Evolutionary conservation across 1,284 basidiomycete genomes (phyloP).

Genomic region (Apiotrichum gracile): DNA sequence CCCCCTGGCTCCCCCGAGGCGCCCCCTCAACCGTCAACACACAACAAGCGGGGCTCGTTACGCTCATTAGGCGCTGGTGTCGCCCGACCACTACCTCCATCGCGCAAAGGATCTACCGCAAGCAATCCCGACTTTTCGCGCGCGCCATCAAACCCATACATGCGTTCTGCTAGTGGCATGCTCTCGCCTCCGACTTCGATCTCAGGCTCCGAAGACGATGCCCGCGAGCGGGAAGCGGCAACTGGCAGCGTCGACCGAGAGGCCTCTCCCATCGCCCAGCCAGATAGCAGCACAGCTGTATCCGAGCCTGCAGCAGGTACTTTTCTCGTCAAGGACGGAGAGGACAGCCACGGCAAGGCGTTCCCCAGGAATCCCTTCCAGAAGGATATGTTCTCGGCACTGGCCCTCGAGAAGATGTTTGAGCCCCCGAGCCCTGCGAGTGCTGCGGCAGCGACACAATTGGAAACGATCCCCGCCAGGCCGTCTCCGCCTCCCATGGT

Average conservation of each 20-base stretch:
- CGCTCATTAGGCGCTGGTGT: conserved; percentile 32
- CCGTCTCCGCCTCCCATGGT: background rate
- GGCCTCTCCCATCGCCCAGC: conserved; percentile 10
- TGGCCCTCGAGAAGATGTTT: conserved; percentile 81
- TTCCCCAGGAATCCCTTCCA: conserved; percentile 36
- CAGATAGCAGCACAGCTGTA: background rate
- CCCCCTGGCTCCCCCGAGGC: conserved; percentile 59
- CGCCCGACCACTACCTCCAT: conserved; percentile 29
- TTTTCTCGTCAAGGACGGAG: conserved; percentile 70
- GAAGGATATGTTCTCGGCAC: conserved; percentile 77
- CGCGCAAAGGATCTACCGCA: conserved; percentile 12
- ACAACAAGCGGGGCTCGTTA: conserved; percentile 33
- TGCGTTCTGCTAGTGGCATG: conserved; percentile 14
- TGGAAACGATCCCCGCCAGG: background rate
- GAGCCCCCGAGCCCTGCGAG: conserved; percentile 73
- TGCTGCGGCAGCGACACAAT: background rate
- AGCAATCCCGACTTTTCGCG: conserved; percentile 6
- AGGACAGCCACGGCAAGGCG: conserved; percentile 52
- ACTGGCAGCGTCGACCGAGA: conserved; percentile 9
- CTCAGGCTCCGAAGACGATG: conserved; percentile 2
- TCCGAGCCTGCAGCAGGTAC: conserved; percentile 54
- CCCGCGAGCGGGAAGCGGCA: background rate
- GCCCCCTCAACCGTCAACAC: conserved; percentile 36
- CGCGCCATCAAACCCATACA: conserved; percentile 10
- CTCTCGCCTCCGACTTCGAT: conserved; percentile 14